Evolutionary conservation across 306 rosid species (phyloP).

Genomic region (Sesbania bispinosa): DNA sequence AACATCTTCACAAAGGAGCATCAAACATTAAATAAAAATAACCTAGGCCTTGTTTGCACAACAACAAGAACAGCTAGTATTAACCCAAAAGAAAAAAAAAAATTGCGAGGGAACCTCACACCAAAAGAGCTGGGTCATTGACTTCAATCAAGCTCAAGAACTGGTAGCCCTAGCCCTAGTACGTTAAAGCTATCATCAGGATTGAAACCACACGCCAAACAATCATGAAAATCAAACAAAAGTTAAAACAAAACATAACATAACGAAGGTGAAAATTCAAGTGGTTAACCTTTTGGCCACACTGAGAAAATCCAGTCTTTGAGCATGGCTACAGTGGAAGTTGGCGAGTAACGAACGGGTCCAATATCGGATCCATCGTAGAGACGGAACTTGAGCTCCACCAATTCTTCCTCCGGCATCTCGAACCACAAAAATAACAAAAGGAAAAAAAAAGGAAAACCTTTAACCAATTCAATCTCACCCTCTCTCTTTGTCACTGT

Average conservation of each 20-base stretch:
- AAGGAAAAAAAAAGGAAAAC: not conserved
- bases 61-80: not conserved
- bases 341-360: slow-evolving; percentile 72
- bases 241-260: not conserved
- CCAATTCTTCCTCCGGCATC: slow-evolving; percentile 88
- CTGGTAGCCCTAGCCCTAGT: not conserved
- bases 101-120: not conserved
- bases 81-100: not conserved
- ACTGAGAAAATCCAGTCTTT: slow-evolving; percentile 78
- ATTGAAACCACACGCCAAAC: not conserved
- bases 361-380: slow-evolving; percentile 92
- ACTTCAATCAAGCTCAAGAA: slow-evolving; percentile 13
- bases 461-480: not conserved
- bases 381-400: slow-evolving; percentile 87
- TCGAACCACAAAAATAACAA: slow-evolving; percentile 1
- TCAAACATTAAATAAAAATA: not conserved
- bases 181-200: slow-evolving; percentile 8
- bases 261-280: not conserved
- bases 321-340: slow-evolving; percentile 66
- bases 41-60: not conserved
- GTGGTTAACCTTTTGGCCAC: slow-evolving; percentile 80
- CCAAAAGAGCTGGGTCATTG: not conserved
- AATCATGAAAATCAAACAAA: not conserved
- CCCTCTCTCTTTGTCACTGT: not conserved
- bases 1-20: not conserved